A percentile compares a stretch with the other conserved stretches of the same genome.
These are phyloP conservation scores for Alopecurus myosuroides DNA, from an alignment of 176 grass and related monocot species.

Conservation along the genomic window DNA sequence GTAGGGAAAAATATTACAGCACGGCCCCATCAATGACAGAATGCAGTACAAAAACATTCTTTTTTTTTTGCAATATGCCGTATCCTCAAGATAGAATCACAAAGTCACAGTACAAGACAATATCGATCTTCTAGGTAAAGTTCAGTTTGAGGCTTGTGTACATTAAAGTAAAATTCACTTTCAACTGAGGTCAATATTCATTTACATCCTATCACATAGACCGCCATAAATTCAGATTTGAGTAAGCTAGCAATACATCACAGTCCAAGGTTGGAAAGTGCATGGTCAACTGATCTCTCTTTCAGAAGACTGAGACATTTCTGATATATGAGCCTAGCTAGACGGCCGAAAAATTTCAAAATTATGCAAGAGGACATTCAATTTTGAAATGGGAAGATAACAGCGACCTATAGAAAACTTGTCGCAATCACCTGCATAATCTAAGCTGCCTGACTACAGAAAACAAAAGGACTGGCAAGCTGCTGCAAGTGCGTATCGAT, in stretches of 20 bases:
- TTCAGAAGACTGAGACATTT: constrained; percentile 15
- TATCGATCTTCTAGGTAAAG: background rate
- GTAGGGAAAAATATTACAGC: background rate
- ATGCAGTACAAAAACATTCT: background rate
- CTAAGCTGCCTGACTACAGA: background rate
- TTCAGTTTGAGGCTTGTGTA: background rate
- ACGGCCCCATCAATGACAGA: background rate
- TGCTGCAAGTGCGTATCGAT: background rate
- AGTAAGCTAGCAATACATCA: constrained; percentile 7
- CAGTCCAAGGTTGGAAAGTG: background rate
- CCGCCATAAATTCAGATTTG: background rate
- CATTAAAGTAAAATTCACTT: background rate
- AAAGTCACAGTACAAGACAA: background rate
- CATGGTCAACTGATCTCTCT: constrained; percentile 11
- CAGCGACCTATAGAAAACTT: background rate
- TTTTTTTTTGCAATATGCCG: background rate
- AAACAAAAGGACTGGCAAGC: constrained; percentile 14
- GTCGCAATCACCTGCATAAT: background rate
- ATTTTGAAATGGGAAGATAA: background rate
- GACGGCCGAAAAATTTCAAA: background rate
- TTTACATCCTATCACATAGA: background rate
- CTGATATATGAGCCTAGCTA: constrained; percentile 13
- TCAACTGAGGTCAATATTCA: background rate
- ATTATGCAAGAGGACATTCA: background rate
- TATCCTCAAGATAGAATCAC: background rate